Evolutionary conservation across 208 protist genomes (phyloP).

Genomic region (Leishmania aethiopica): DNA sequence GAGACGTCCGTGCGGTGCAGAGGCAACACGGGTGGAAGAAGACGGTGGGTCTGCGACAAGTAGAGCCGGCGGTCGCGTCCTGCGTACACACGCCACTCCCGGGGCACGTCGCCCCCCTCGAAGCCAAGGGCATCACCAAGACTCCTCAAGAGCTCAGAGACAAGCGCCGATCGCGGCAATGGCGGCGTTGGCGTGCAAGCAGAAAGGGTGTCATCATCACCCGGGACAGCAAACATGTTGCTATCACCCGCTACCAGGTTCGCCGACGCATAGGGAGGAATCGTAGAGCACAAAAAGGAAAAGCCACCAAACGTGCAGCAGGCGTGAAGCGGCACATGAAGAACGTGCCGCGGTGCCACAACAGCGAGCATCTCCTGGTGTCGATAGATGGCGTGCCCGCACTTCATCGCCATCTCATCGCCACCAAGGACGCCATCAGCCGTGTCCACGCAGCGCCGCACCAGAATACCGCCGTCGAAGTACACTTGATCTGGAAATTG

Average conservation of each 20-base stretch:
- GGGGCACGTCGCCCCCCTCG: slow-evolving; percentile 33
- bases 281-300: slow-evolving; percentile 48
- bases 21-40: slow-evolving; percentile 57
- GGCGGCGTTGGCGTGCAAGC: neutral
- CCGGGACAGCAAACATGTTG: neutral
- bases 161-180: slow-evolving; percentile 10
- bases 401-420: slow-evolving; percentile 42
- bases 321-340: slow-evolving; percentile 57
- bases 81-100: slow-evolving; percentile 29
- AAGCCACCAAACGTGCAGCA: slow-evolving; percentile 66
- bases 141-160: slow-evolving; percentile 36
- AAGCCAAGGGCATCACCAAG: slow-evolving; percentile 43
- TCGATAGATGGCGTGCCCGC: slow-evolving; percentile 24
- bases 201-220: neutral
- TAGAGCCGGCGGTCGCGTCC: slow-evolving; percentile 73
- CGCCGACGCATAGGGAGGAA: slow-evolving; percentile 48
- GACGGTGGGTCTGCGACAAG: slow-evolving; percentile 41
- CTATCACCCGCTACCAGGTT: slow-evolving; percentile 16
- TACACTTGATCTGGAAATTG: slow-evolving; percentile 29
- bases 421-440: slow-evolving; percentile 45
- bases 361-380: slow-evolving; percentile 39
- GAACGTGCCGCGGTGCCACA: slow-evolving; percentile 47
- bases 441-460: slow-evolving; percentile 60
- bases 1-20: neutral
- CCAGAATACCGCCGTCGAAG: slow-evolving; percentile 46